Base-by-base conservation (phyloP, 2,329 filamentous ascomycete species). In the Trichoderma sp. region DNA sequence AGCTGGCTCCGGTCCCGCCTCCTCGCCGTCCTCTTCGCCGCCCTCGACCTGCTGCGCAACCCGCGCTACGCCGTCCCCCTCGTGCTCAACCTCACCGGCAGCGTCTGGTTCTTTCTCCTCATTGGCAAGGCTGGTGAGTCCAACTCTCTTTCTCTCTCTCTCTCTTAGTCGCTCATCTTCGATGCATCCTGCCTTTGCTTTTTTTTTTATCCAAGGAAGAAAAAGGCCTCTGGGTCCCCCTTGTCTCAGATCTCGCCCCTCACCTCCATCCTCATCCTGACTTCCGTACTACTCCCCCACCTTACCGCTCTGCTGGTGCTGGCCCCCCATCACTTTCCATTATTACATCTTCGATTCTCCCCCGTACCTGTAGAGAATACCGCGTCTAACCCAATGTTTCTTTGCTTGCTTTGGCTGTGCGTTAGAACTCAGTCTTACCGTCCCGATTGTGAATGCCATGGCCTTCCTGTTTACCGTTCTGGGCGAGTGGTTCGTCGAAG, bases 401-500 rank as follows among this genome's bases (percentile, higher is more conserved):
- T 44, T 44, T 17, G 39, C 41, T 28, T 15, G 21, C 26, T 47
- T 58, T 61, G 43, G 41, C 57, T 51, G 61, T 57, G 21, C 15
- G n/a, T 34, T 63, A 66, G 94, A 98, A 77, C 75, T 98, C 71
- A 97, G 93, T 74, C 81, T 98, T 68, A 97, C 93, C 2, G 93
- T 98, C 0, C 94, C 94, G 1, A 95, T 98, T 68, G 93, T 94
- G 1, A 98, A 98, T 73, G 96, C 93, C 0, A 80, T 96, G 73
- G 94, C 94, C 0, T 98, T 98, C 71, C 78, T 98, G n/a, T 98
- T 97, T 74, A 98, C 94, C 0, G 93, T 97, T 2, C 73, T 97
- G 14, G 94, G 93, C 0, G 94, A 98, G 71, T 98, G 93, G 93
- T 96, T 90, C 82, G 92, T 94, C 0, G 94, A 97, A 72, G 88